Evolutionary conservation across 2,329 filamentous ascomycete species (phyloP).

Genomic region (Sporothrix humicola): DNA sequence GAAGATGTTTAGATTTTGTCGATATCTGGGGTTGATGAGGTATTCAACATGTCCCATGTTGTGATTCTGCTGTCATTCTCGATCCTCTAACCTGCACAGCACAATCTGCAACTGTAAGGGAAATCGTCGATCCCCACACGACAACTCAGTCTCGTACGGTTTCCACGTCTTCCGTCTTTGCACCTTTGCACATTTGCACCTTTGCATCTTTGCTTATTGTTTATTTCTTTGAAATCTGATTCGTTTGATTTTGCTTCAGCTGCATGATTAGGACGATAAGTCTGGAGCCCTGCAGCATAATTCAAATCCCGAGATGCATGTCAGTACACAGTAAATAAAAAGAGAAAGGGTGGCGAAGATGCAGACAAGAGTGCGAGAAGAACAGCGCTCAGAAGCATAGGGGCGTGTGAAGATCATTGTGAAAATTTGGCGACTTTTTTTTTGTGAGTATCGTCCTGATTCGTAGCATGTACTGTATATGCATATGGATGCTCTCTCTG

Average conservation of each 20-base stretch:
- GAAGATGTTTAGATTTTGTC: background rate
- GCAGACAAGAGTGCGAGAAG: background rate
- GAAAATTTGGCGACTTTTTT: background rate
- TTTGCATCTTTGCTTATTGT: background rate
- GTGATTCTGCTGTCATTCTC: no score
- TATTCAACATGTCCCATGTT: no score
- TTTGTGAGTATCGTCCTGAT: background rate
- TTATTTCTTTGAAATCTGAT: background rate
- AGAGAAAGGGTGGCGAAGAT: background rate
- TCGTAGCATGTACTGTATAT: no score
- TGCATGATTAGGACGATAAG: background rate
- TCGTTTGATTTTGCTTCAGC: background rate
- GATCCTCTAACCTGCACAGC: no score
- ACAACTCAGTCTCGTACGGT: background rate
- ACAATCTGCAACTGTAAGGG: no score
- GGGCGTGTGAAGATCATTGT: background rate
- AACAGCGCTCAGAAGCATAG: background rate
- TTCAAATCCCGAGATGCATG: background rate
- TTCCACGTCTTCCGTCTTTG: background rate
- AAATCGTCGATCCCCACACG: background rate
- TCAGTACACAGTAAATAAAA: no score
- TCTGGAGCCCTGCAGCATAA: slow-evolving; percentile 3
- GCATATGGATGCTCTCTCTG: background rate
- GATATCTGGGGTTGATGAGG: background rate
- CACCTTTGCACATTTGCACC: background rate